Conservation (phyloP, 2,329 filamentous ascomycete genomes). For the Sporothrix dimorphospora region DNA sequence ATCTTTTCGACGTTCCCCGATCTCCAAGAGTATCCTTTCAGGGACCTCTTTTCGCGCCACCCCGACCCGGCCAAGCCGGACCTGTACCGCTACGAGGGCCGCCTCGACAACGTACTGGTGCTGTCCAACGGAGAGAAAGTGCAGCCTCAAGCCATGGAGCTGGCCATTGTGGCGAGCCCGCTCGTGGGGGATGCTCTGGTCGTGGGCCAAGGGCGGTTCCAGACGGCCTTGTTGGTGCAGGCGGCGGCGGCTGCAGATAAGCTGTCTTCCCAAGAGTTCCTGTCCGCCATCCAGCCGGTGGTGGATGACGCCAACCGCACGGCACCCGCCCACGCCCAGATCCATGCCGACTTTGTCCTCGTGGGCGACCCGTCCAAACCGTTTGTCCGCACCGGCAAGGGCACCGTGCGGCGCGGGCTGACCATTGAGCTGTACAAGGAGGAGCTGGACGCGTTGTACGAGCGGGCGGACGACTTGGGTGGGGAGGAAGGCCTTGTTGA, state of each 20-base stretch:
- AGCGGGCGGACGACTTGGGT: background rate
- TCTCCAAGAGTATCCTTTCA: slow-evolving; percentile 40
- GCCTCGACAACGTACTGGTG: slow-evolving; percentile 42
- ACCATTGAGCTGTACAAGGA: slow-evolving; percentile 4
- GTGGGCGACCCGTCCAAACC: background rate
- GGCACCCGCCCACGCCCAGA: slow-evolving; percentile 12
- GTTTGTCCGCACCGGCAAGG: slow-evolving; percentile 14
- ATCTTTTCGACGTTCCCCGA: slow-evolving; percentile 42
- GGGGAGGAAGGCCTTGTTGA: background rate
- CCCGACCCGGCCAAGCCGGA: slow-evolving; percentile 38
- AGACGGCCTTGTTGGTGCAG: slow-evolving; percentile 2
- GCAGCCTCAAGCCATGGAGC: slow-evolving; percentile 34
- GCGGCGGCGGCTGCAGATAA: background rate
- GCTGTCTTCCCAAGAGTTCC: background rate
- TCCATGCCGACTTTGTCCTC: slow-evolving; percentile 2
- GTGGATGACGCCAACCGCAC: background rate
- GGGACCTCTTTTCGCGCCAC: slow-evolving; percentile 42
- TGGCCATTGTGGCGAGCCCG: slow-evolving; percentile 8
- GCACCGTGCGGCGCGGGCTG: background rate
- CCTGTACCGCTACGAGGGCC: slow-evolving; percentile 34
- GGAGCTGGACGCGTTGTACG: slow-evolving; percentile 7
- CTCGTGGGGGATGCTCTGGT: background rate
- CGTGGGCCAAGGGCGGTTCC: slow-evolving; percentile 1
- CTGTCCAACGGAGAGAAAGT: slow-evolving; percentile 42
- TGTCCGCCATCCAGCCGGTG: background rate